Percentiles rank a stretch among this genome's conserved stretches.
Conservation (phyloP, 1,139 yeast genomes). For the Protomyces inouyei region DNA sequence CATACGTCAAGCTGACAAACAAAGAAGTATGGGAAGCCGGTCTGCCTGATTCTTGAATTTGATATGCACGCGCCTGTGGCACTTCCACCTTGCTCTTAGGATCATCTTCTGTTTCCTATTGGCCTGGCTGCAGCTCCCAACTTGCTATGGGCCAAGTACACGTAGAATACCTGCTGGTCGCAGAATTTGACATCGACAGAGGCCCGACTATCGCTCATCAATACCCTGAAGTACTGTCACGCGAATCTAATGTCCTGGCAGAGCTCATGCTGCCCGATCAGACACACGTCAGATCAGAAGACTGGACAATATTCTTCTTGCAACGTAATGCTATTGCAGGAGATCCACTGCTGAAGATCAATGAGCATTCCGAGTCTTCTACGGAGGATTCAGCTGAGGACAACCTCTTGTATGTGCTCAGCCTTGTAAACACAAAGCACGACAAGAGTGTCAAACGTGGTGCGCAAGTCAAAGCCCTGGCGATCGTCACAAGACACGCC, state of each 20-base stretch:
- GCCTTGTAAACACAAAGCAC: slow-evolving; percentile 54
- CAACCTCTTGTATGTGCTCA: slow-evolving; percentile 52
- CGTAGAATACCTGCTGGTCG: slow-evolving; percentile 41
- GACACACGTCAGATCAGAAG: slow-evolving; percentile 56
- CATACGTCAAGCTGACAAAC: too few species aligned
- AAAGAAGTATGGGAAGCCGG: too few species aligned
- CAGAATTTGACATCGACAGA: slow-evolving; percentile 60
- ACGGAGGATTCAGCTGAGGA: slow-evolving; percentile 29
- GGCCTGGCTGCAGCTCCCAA: too few species aligned
- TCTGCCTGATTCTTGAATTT: too few species aligned
- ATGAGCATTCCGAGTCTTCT: neutral
- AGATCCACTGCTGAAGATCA: neutral
- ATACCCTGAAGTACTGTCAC: slow-evolving; percentile 49
- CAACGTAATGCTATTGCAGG: slow-evolving; percentile 16
- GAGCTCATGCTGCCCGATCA: slow-evolving; percentile 66
- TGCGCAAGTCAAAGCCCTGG: slow-evolving; percentile 53
- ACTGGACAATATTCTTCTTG: slow-evolving; percentile 55
- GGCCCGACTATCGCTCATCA: slow-evolving; percentile 56
- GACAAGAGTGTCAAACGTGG: slow-evolving; percentile 46
- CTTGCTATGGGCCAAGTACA: slow-evolving; percentile 68
- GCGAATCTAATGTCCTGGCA: slow-evolving; percentile 41
- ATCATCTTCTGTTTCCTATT: too few species aligned
- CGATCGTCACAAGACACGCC: slow-evolving; percentile 50
- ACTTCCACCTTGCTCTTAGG: too few species aligned
- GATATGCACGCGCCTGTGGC: too few species aligned